phyloP scores from a whole-genome alignment of 2,329 filamentous ascomycete species.

The Mycosphaerelloides madeirae region DNA sequence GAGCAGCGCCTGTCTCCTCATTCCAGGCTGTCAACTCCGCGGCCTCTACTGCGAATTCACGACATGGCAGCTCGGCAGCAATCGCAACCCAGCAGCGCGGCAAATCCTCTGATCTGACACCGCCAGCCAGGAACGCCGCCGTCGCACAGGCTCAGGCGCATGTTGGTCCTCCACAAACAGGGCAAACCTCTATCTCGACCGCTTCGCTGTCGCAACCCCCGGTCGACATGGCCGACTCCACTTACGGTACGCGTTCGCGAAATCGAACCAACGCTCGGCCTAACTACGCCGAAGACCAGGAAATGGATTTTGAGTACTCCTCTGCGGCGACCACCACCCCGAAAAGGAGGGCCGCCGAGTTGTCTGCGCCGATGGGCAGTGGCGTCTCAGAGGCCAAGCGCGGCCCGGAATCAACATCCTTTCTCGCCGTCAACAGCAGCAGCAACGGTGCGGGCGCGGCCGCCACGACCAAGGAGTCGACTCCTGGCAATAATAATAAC shows the following conservation, averaged over 20 bases:
- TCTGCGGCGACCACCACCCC: slow-evolving; percentile 33
- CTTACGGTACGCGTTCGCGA: slow-evolving; percentile 87
- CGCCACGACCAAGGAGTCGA: slow-evolving; percentile 14
- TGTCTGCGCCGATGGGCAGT: slow-evolving; percentile 10
- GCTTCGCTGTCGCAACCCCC: slow-evolving; percentile 15
- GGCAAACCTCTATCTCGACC: slow-evolving; percentile 20
- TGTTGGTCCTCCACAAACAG: slow-evolving; percentile 20
- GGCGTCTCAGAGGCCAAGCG: slow-evolving; percentile 12
- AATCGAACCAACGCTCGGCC: slow-evolving; percentile 75
- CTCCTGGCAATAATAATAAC: slow-evolving; percentile 4
- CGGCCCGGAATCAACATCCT: slow-evolving; percentile 7
- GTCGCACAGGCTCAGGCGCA: slow-evolving; percentile 15
- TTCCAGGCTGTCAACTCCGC: slow-evolving; percentile 26
- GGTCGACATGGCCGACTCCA: slow-evolving; percentile 39
- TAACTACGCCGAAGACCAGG: slow-evolving; percentile 94
- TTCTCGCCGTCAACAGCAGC: slow-evolving; percentile 10
- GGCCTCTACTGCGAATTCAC: slow-evolving; percentile 16
- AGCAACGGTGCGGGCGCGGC: slow-evolving; percentile 6
- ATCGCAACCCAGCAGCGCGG: slow-evolving; percentile 10
- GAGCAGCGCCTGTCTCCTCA: slow-evolving; percentile 7
- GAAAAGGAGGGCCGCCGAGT: slow-evolving; percentile 36
- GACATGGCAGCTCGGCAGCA: slow-evolving; percentile 13
- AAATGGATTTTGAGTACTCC: slow-evolving; percentile 75
- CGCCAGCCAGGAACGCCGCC: slow-evolving; percentile 17
- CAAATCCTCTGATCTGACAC: slow-evolving; percentile 19